Evolutionary conservation across 2,329 filamentous ascomycete species (phyloP), one percentile per base, ranked within the genome.

Genomic region (Rutstroemia sp.): DNA sequence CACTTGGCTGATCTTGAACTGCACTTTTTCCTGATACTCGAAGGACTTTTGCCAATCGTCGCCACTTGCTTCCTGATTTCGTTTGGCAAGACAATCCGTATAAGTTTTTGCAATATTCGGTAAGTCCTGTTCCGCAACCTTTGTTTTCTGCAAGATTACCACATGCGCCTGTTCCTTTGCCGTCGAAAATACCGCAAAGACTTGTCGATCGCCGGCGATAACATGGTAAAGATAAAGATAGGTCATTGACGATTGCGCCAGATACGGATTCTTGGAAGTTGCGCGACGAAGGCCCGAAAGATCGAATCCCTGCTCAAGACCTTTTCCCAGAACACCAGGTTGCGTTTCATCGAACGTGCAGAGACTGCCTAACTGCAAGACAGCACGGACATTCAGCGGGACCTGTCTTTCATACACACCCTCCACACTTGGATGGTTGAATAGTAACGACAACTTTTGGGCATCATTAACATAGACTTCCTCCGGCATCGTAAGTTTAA

Each of bases 391-490:
- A 61, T 89, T 89, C 5, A 97, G 77, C 1, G 95, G 91, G 1
- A 99, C 79, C 63, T 96, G 88, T 66, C 87, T 92, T 73, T 99
- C 95, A 67, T 99, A 99, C 14, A 99, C 91, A 30, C 95, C 95
- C 72, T 99, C 94, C 1, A 99, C 89, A 70, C 91, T 96, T 0
- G 91, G 83, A 68, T 99, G 92, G 61, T 92, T 91, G 75, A 96
- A 92, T 1, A 97, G 76, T 27, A 86, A 73, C 2, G 86, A 83
- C 59, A 97, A 86, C 68, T 91, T 95, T 60, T 91, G 87, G 0
- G 86, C 79, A 70, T 97, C 89, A 46, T 85, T 83, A 59, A 96
- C 83, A 72, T 95, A 99, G 0, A 88, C 79, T 56, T 94, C 86
- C 70, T 99, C 94, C 0, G 89, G 80, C 72, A 99, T 89, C 0